These are phyloP conservation scores for Leptographium procerum DNA, from an alignment of 2,329 filamentous ascomycete species.

Conservation along the genomic window DNA sequence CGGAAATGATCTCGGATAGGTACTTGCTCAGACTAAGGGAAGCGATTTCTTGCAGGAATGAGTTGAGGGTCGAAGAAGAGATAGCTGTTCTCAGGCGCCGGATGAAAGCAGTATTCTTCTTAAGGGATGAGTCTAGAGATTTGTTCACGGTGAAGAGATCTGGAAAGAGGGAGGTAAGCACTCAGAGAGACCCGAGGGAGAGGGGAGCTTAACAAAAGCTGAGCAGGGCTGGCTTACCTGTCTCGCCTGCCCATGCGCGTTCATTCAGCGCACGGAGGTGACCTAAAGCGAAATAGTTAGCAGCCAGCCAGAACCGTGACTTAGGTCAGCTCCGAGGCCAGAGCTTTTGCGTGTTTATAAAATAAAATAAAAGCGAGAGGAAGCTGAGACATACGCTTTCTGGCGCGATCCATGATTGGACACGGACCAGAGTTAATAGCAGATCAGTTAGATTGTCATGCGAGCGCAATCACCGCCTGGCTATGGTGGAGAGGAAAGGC, in stretches of 20 bases:
- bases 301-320: background rate
- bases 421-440: slow-evolving; percentile 13
- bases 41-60: slow-evolving; percentile 82
- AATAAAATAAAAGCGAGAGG: background rate
- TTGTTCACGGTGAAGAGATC: slow-evolving; percentile 67
- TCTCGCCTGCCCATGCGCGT: slow-evolving; percentile 79
- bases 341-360: background rate
- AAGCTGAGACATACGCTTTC: slow-evolving; percentile 40
- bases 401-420: slow-evolving; percentile 51
- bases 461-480: slow-evolving; percentile 9
- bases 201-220: background rate
- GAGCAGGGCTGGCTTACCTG: slow-evolving; percentile 42
- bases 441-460: background rate
- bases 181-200: background rate
- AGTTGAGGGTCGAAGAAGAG: slow-evolving; percentile 63
- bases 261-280: slow-evolving; percentile 84
- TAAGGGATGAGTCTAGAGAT: slow-evolving; percentile 85
- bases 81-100: slow-evolving; percentile 89
- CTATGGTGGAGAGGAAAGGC: slow-evolving; percentile 15
- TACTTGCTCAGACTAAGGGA: slow-evolving; percentile 91
- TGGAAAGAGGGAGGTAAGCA: slow-evolving; percentile 23
- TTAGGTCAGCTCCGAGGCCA: background rate
- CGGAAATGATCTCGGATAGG: slow-evolving; percentile 90
- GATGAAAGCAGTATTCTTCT: slow-evolving; percentile 98
- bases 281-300: slow-evolving; percentile 38